A percentile compares a stretch with the other conserved stretches of the same genome.
Conservation (phyloP, 768 basidiomycete genomes). For the Baorangia bicolor region DNA sequence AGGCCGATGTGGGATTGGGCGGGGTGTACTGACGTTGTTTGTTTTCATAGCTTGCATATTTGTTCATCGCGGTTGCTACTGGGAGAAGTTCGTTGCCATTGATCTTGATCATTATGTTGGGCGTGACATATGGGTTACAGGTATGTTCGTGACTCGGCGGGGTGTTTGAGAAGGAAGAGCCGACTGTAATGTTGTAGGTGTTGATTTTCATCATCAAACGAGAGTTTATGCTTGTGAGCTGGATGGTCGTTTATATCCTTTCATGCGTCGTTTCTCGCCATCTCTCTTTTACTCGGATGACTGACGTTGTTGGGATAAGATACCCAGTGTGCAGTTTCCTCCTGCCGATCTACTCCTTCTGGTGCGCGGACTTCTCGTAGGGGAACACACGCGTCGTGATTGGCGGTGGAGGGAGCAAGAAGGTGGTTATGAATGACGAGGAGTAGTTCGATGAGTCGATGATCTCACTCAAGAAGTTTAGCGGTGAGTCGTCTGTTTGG, state of each 20-base stretch:
- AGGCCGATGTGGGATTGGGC: slow-evolving; percentile 1
- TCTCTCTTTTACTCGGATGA: background rate
- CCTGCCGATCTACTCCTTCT: slow-evolving; percentile 94
- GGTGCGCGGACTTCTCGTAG: slow-evolving; percentile 99
- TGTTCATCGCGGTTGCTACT: slow-evolving; percentile 78
- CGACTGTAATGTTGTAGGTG: slow-evolving; percentile 42
- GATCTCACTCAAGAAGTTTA: slow-evolving; percentile 98
- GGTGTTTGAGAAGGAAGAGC: background rate
- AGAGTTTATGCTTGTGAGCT: slow-evolving; percentile 96
- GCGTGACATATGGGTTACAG: slow-evolving; percentile 88
- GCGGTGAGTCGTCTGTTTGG: slow-evolving; percentile 55
- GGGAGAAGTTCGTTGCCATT: slow-evolving; percentile 70
- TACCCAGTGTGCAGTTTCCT: slow-evolving; percentile 95
- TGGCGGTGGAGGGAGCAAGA: slow-evolving; percentile 93
- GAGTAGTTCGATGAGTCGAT: slow-evolving; percentile 97
- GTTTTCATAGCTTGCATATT: slow-evolving; percentile 67
- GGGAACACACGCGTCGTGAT: slow-evolving; percentile 92
- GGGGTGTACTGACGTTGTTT: background rate
- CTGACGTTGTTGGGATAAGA: slow-evolving; percentile 38
- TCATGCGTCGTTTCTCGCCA: slow-evolving; percentile 57
- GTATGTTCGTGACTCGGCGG: slow-evolving; percentile 34
- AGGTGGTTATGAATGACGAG: slow-evolving; percentile 89
- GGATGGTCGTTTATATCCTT: slow-evolving; percentile 93
- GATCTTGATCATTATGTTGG: slow-evolving; percentile 91
- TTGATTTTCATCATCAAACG: slow-evolving; percentile 95